Conservation (phyloP, 2,329 filamentous ascomycete genomes). For the Blumeriella jaapii region DNA sequence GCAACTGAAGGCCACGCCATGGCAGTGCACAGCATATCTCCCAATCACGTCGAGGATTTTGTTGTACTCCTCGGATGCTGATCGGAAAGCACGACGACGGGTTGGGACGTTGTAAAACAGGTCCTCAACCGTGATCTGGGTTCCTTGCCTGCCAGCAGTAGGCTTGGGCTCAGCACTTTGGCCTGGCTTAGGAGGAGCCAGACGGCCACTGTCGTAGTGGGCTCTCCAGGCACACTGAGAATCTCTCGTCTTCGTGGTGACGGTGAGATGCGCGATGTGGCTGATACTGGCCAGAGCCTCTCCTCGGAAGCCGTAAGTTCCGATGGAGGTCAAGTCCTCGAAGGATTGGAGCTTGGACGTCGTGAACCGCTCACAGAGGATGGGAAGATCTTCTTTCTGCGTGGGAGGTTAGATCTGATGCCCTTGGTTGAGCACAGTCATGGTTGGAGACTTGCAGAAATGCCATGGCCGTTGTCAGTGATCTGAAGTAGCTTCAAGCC, state of each 20-base stretch:
- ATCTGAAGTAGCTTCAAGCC: constrained; percentile 93
- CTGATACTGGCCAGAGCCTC: constrained; percentile 96
- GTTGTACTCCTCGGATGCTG: constrained; percentile 86
- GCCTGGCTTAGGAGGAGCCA: constrained; percentile 76
- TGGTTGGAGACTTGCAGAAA: constrained; percentile 51
- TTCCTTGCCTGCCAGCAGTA: constrained; percentile 77
- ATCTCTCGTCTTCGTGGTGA: constrained; percentile 86
- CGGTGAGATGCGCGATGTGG: constrained; percentile 89
- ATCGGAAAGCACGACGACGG: constrained; percentile 78
- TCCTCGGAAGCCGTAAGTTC: constrained; percentile 94
- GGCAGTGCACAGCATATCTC: constrained; percentile 84
- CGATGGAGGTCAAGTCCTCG: constrained; percentile 80
- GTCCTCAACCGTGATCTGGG: constrained; percentile 93
- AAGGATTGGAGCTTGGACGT: constrained; percentile 93
- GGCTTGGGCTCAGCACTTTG: constrained; percentile 78
- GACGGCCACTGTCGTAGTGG: constrained; percentile 71
- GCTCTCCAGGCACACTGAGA: constrained; percentile 86
- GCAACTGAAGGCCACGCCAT: constrained; percentile 86
- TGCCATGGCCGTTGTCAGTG: constrained; percentile 92
- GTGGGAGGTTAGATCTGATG: constrained; percentile 3
- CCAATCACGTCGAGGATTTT: constrained; percentile 95
- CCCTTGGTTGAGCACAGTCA: no score
- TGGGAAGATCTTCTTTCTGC: constrained; percentile 79
- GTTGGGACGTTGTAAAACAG: constrained; percentile 95
- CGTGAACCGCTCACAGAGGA: constrained; percentile 91